Conservation (phyloP, 192 early-diverging fungal species). For the Entomortierella lignicola region DNA sequence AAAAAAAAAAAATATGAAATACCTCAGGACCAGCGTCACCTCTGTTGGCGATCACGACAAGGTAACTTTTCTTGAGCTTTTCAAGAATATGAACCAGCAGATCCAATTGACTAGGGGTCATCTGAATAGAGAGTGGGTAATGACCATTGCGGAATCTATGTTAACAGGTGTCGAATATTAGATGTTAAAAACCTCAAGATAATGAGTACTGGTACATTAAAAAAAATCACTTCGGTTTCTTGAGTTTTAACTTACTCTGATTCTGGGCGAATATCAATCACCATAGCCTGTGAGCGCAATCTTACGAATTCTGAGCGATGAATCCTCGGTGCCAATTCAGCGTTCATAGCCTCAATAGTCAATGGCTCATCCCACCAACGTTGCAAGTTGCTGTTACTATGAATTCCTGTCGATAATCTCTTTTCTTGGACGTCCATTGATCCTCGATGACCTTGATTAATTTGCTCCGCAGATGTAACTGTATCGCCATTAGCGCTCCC, state of each 20-base stretch:
- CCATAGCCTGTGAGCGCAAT: conserved; percentile 58
- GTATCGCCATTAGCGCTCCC: neutral
- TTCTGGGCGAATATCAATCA: conserved; percentile 69
- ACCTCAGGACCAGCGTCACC: conserved; percentile 65
- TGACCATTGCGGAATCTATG: conserved; percentile 64
- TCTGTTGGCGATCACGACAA: conserved; percentile 60
- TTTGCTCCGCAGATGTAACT: neutral
- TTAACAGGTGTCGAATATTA: neutral
- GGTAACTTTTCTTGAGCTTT: conserved; percentile 65
- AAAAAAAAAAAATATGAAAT: conserved; percentile 1
- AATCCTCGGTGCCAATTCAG: conserved; percentile 68
- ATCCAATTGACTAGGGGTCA: conserved; percentile 56
- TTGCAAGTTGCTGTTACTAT: neutral
- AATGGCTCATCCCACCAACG: conserved; percentile 66
- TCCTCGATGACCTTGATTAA: neutral
- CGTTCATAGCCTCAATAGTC: conserved; percentile 57
- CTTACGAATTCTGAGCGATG: conserved; percentile 60
- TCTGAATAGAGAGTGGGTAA: conserved; percentile 65
- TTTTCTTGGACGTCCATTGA: conserved; percentile 22
- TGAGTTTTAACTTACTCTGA: conserved; percentile 53
- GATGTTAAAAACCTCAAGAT: neutral
- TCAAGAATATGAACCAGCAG: conserved; percentile 54
- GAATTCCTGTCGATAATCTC: conserved; percentile 8
- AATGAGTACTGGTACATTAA: neutral
- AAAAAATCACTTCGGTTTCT: neutral